phyloP scores from a whole-genome alignment of 148 eudicot genomes.

The Chenopodium berlandieri region DNA sequence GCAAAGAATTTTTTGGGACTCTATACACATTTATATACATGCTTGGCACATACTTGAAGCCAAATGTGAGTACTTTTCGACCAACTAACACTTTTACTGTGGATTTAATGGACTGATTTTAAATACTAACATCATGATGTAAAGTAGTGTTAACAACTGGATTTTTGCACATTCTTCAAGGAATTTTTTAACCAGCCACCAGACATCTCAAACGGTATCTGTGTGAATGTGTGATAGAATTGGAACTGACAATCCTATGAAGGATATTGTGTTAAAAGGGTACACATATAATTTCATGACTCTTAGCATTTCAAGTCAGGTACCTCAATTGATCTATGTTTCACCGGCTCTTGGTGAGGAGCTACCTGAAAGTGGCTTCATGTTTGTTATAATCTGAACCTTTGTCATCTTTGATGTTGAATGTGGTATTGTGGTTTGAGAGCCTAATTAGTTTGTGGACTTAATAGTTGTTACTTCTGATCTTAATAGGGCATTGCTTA shows the following conservation, averaged over 20 bases:
- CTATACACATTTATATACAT: constrained; percentile 67
- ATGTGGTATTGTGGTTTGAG: not conserved
- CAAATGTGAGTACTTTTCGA: constrained; percentile 67
- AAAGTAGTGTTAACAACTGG: not conserved
- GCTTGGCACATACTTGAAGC: constrained; percentile 85
- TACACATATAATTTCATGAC: too few relatives aligned
- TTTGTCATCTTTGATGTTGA: not conserved
- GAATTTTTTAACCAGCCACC: not conserved
- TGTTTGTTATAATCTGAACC: not conserved
- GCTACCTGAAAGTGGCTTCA: not conserved
- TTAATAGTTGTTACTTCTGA: not conserved
- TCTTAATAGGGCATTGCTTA: not conserved
- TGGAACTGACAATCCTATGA: not conserved
- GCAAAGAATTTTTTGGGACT: constrained; percentile 65
- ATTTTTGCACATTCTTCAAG: not conserved
- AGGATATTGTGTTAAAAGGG: not conserved
- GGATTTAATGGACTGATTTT: not conserved
- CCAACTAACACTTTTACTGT: not conserved
- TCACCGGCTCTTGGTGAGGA: not conserved
- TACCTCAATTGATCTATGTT: not conserved
- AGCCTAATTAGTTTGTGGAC: not conserved
- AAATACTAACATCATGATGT: not conserved
- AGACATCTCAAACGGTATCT: not conserved
- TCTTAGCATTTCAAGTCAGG: not conserved
- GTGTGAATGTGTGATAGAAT: not conserved